Evolutionary conservation across 495 filamentous ascomycete species (phyloP).

Genomic region (Aspergillus nanangensis): DNA sequence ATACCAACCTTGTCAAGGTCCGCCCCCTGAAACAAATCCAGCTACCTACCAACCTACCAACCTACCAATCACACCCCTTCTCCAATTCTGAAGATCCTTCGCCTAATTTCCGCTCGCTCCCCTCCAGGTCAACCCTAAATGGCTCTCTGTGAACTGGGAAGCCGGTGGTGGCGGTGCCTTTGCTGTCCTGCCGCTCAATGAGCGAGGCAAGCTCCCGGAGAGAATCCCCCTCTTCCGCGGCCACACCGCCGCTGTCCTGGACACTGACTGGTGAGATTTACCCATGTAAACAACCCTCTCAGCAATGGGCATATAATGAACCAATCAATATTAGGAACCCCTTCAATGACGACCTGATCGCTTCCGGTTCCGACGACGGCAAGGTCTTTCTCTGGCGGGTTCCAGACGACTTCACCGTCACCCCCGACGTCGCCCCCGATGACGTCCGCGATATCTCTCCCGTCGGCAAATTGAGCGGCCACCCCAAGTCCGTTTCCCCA

Average conservation of each 20-base stretch:
- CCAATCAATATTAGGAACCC: conserved; percentile 65
- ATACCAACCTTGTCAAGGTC: conserved; percentile 96
- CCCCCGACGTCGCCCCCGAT: conserved; percentile 73
- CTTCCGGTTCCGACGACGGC: conserved; percentile 92
- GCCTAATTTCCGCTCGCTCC: conserved; percentile 20
- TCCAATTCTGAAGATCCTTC: conserved; percentile 1
- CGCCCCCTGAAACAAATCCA: conserved; percentile 17
- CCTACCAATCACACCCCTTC: conserved; percentile 32
- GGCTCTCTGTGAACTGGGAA: conserved; percentile 97
- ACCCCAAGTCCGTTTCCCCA: conserved; percentile 39
- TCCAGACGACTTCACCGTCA: conserved; percentile 78
- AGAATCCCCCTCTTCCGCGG: conserved; percentile 92
- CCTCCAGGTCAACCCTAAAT: conserved; percentile 83
- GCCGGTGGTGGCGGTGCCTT: conserved; percentile 94
- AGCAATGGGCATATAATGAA: conserved; percentile 1
- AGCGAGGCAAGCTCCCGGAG: conserved; percentile 85
- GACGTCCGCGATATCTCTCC: conserved; percentile 73
- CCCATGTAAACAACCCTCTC: conserved; percentile 11
- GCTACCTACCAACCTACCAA: too few relatives aligned
- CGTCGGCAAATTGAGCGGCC: conserved; percentile 70
- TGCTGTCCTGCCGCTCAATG: conserved; percentile 87
- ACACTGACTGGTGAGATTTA: conserved; percentile 98
- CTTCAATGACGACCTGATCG: conserved; percentile 88
- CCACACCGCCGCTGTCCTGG: conserved; percentile 90
- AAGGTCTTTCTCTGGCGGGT: conserved; percentile 97